phyloP scores from a whole-genome alignment of 78 protist species.

The Planoprotostelium fungivorum region DNA sequence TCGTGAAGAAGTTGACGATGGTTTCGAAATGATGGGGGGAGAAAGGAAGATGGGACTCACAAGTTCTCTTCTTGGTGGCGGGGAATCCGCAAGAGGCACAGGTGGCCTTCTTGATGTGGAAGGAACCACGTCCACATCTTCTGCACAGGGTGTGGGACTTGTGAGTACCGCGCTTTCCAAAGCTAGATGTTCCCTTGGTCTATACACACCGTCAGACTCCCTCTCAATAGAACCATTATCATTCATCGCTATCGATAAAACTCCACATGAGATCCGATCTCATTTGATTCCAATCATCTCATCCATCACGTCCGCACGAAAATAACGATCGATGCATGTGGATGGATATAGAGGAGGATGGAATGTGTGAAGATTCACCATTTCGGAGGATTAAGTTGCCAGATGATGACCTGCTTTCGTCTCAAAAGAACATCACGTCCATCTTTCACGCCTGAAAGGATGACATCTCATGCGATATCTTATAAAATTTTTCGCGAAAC shows the following conservation, averaged over 20 bases:
- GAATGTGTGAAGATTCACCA: not conserved
- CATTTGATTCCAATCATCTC: not conserved
- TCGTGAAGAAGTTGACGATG: not conserved
- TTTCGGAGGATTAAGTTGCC: not conserved
- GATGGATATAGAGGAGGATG: not conserved
- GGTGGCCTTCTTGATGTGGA: conserved; percentile 88
- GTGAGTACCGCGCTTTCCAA: conserved; percentile 88
- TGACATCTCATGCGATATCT: no score
- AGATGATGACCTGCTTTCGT: not conserved
- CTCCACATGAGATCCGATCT: no score
- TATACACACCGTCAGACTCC: not conserved
- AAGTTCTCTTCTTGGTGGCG: conserved; percentile 73
- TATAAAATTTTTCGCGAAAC: no score
- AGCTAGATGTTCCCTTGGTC: conserved; percentile 94
- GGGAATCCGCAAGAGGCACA: conserved; percentile 99
- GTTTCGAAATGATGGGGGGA: not conserved
- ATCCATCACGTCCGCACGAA: not conserved
- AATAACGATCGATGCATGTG: no score
- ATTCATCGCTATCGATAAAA: no score
- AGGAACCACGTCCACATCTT: conserved; percentile 93
- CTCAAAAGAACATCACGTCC: no score
- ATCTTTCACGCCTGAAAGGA: no score
- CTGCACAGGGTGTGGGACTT: conserved; percentile 96
- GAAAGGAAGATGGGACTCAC: not conserved
- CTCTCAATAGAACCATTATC: no score